phyloP scores from a whole-genome alignment of 805 yeast genomes.

The Schwanniomyces yamadae region DNA sequence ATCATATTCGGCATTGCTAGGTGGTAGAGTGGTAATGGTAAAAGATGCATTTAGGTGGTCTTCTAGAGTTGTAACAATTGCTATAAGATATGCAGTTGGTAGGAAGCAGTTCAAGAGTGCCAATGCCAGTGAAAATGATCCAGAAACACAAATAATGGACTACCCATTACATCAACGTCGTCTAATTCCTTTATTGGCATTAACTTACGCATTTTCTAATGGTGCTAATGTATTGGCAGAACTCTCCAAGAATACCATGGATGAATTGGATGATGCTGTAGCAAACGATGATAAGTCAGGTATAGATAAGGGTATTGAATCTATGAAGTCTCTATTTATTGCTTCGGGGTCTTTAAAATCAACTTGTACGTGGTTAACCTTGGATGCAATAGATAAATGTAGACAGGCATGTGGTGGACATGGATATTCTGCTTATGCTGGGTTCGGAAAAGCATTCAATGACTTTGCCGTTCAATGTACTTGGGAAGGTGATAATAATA shows the following conservation, averaged over 20 bases:
- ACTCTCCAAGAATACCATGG: constrained; percentile 50
- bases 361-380: constrained; percentile 79
- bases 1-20: constrained; percentile 78
- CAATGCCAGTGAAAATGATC: constrained; percentile 24
- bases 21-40: constrained; percentile 88
- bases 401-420: constrained; percentile 94
- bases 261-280: constrained; percentile 52
- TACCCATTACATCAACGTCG: constrained; percentile 87
- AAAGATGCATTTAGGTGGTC: constrained; percentile 76
- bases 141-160: constrained; percentile 70
- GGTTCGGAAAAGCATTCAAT: constrained; percentile 78
- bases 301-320: constrained; percentile 49
- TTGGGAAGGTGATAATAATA: constrained; percentile 96
- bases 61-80: constrained; percentile 75
- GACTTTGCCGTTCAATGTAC: constrained; percentile 96
- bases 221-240: constrained; percentile 60
- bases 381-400: constrained; percentile 76
- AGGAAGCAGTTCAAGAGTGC: constrained; percentile 73
- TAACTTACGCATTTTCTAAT: constrained; percentile 69
- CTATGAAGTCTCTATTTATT: constrained; percentile 73
- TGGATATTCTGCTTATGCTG: constrained; percentile 89
- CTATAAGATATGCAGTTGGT: constrained; percentile 80
- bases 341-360: constrained; percentile 85
- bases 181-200: constrained; percentile 73
- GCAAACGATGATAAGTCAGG: constrained; percentile 46